A percentile compares a stretch with the other conserved stretches of the same genome.
Conservation (phyloP, 2,329 filamentous ascomycete genomes). For the Scytalidium sp. region DNA sequence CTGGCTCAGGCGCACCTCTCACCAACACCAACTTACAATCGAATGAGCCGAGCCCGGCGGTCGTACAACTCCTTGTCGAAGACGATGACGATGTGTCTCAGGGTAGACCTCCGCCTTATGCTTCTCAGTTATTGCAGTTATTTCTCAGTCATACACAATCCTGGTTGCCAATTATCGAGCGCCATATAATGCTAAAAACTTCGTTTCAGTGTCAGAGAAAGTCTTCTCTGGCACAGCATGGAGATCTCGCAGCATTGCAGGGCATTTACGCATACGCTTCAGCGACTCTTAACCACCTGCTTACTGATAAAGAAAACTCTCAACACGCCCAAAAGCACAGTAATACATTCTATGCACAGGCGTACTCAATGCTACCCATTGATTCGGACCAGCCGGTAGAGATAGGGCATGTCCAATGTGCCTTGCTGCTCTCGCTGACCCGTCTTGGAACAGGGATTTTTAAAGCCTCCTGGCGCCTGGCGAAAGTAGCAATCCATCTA, state of each 20-base stretch:
- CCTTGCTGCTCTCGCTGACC: not conserved
- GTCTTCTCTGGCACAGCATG: not conserved
- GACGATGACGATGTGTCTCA: conserved; percentile 1
- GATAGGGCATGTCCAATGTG: not conserved
- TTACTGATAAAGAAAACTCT: not conserved
- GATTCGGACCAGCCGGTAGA: not conserved
- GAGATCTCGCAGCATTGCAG: not conserved
- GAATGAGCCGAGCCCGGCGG: not conserved
- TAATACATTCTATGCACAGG: not conserved
- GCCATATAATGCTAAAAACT: conserved; percentile 34
- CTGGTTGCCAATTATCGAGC: conserved; percentile 71
- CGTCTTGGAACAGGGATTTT: not conserved
- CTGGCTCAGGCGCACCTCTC: not conserved
- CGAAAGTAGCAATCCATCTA: not conserved
- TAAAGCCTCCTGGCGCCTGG: not conserved
- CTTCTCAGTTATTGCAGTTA: conserved; percentile 52
- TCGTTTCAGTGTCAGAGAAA: not conserved
- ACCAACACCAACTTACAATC: conserved; percentile 1
- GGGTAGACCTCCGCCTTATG: not conserved
- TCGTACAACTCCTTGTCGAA: not conserved
- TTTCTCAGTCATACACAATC: conserved; percentile 72
- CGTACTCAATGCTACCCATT: not conserved
- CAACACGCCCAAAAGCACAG: not conserved
- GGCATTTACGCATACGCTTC: not conserved
- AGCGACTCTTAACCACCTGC: not conserved